A percentile compares a stretch with the other conserved stretches of the same genome.
Conservation (phyloP, 2,329 filamentous ascomycete species). For the Lachnellula occidentalis region DNA sequence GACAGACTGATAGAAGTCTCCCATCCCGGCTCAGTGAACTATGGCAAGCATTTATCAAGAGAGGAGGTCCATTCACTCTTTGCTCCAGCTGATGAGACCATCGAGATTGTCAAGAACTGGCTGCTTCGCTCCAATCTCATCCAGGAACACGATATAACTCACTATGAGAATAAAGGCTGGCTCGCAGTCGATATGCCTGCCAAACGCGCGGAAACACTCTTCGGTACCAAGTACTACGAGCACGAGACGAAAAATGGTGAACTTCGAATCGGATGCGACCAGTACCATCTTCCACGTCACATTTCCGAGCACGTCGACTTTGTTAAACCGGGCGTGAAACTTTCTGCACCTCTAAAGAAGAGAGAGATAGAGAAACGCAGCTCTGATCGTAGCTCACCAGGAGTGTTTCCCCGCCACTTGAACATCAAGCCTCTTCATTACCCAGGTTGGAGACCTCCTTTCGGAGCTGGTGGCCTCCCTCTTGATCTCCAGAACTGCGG, state of each 20-base stretch:
- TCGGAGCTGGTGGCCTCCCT: constrained; percentile 1
- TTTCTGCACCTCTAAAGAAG: neutral
- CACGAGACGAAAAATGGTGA: constrained; percentile 26
- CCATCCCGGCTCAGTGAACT: constrained; percentile 20
- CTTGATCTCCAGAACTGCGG: constrained; percentile 12
- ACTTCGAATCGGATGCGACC: constrained; percentile 31
- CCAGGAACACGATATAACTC: constrained; percentile 26
- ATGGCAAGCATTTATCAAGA: constrained; percentile 15
- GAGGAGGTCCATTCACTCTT: constrained; percentile 23
- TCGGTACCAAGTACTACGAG: constrained; percentile 32
- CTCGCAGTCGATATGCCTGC: constrained; percentile 33
- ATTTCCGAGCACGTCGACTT: constrained; percentile 41
- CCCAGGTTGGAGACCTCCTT: neutral
- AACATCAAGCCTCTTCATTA: neutral
- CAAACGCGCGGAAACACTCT: constrained; percentile 31
- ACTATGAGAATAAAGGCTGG: constrained; percentile 32
- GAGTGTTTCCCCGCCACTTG: neutral
- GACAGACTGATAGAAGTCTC: constrained; percentile 8
- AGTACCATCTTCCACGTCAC: constrained; percentile 37
- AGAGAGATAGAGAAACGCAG: neutral
- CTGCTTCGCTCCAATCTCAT: constrained; percentile 29
- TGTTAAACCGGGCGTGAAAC: constrained; percentile 41
- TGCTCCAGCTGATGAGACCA: constrained; percentile 28
- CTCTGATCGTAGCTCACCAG: neutral
- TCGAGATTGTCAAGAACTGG: constrained; percentile 32